Evolutionary conservation across 768 basidiomycete genomes (phyloP).

Genomic region (Boletus insuetus): DNA sequence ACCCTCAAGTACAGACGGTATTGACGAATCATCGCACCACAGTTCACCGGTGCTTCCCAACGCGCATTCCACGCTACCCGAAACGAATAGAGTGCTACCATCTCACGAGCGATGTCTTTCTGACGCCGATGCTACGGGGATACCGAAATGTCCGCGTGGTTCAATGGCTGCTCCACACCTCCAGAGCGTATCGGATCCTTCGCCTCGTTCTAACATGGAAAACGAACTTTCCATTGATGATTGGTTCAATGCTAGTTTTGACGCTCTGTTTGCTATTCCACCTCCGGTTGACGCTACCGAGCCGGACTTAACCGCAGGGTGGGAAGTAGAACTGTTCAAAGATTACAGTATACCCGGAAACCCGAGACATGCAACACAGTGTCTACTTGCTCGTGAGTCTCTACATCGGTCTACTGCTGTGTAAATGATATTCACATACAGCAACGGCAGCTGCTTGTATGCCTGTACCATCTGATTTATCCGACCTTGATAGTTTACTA

Average conservation of each 20-base stretch:
- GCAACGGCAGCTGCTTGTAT: not conserved
- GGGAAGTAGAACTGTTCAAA: constrained; percentile 37
- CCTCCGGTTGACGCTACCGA: constrained; percentile 22
- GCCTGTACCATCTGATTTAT: not conserved
- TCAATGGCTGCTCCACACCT: constrained; percentile 16
- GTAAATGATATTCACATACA: not conserved
- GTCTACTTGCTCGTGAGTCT: constrained; percentile 1
- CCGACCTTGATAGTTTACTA: constrained; percentile 9
- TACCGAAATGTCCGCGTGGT: constrained; percentile 29
- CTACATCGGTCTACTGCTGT: not conserved
- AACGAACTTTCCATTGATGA: constrained; percentile 30
- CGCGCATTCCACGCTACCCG: not conserved
- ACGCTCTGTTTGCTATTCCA: constrained; percentile 27
- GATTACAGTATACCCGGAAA: constrained; percentile 21
- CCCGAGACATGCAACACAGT: not conserved
- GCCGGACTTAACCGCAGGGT: constrained; percentile 22
- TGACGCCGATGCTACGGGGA: constrained; percentile 20
- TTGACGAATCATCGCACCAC: not conserved
- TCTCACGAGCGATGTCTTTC: constrained; percentile 39
- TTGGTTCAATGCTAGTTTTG: constrained; percentile 35
- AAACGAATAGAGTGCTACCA: not conserved
- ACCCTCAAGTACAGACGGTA: constrained; percentile 5
- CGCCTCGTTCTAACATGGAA: constrained; percentile 12
- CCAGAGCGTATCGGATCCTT: constrained; percentile 34
- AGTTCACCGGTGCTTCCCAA: not conserved